phyloP scores from a whole-genome alignment of 306 rosid genomes.

The Elaeagnus macrophylla region DNA sequence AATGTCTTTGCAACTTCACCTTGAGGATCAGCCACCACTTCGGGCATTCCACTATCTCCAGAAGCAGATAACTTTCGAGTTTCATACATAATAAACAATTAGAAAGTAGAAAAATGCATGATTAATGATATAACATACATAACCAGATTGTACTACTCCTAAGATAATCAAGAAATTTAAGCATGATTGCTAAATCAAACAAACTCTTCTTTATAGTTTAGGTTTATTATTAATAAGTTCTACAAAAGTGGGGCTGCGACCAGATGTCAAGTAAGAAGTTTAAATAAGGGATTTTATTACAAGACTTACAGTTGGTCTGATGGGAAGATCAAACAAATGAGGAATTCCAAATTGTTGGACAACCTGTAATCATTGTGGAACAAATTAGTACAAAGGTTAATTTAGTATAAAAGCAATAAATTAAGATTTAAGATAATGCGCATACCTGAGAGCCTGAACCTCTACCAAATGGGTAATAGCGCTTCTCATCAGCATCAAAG shows the following conservation, averaged over 20 bases:
- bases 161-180: no score
- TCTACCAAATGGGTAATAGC: slow-evolving; percentile 87
- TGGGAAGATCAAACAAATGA: slow-evolving; percentile 92
- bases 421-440: slow-evolving; percentile 4
- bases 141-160: no score
- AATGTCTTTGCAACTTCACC: slow-evolving; percentile 80
- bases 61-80: slow-evolving; percentile 77
- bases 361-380: slow-evolving; percentile 57
- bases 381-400: no score
- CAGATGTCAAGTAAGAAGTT: not conserved
- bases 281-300: not conserved
- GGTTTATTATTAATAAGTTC: no score
- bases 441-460: slow-evolving; percentile 94
- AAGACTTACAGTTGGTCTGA: slow-evolving; percentile 75
- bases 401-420: slow-evolving; percentile 5
- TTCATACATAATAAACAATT: not conserved
- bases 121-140: no score
- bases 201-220: no score
- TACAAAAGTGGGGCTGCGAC: no score
- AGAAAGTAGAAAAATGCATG: no score
- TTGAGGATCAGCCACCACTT: slow-evolving; percentile 84
- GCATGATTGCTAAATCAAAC: no score
- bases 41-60: slow-evolving; percentile 94
- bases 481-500: slow-evolving; percentile 94
- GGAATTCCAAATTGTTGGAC: slow-evolving; percentile 96